Conservation (phyloP, 345 rosid species). For the Citropsis articulata region DNA sequence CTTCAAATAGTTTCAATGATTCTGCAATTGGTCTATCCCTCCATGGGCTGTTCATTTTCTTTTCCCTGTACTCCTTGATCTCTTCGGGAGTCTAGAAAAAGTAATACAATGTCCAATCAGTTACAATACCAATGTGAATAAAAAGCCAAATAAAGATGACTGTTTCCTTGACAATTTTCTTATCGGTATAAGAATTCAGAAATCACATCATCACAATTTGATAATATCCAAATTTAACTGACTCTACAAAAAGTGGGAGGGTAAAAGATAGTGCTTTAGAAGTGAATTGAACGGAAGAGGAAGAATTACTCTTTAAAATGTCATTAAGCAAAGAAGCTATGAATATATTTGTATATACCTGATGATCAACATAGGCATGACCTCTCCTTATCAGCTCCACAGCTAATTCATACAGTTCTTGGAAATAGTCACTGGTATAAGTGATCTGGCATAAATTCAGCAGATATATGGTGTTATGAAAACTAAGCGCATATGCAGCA, state of each 20-base stretch:
- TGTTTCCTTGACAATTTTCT: background rate
- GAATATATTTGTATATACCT: constrained; percentile 37
- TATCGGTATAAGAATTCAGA: background rate
- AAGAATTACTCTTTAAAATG: background rate
- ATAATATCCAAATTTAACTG: background rate
- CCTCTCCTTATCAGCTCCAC: constrained; percentile 88
- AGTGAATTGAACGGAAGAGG: background rate
- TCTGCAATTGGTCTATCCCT: constrained; percentile 85
- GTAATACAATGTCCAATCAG: constrained; percentile 4
- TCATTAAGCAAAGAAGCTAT: background rate
- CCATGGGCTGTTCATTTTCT: constrained; percentile 98
- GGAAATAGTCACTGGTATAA: constrained; percentile 97
- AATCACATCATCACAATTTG: background rate
- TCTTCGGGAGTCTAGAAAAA: constrained; percentile 66
- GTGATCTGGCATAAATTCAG: constrained; percentile 62
- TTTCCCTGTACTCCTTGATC: constrained; percentile 80
- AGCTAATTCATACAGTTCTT: constrained; percentile 87
- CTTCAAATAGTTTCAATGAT: constrained; percentile 87
- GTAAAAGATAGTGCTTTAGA: background rate
- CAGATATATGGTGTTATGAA: constrained; percentile 15
- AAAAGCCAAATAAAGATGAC: constrained; percentile 1
- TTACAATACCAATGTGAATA: constrained; percentile 4
- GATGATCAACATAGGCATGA: constrained; percentile 97
- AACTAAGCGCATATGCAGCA: background rate
- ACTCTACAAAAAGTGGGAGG: background rate